Evolutionary conservation across 257 asterid species (phyloP).

Genomic region (Capsicum chinense): DNA sequence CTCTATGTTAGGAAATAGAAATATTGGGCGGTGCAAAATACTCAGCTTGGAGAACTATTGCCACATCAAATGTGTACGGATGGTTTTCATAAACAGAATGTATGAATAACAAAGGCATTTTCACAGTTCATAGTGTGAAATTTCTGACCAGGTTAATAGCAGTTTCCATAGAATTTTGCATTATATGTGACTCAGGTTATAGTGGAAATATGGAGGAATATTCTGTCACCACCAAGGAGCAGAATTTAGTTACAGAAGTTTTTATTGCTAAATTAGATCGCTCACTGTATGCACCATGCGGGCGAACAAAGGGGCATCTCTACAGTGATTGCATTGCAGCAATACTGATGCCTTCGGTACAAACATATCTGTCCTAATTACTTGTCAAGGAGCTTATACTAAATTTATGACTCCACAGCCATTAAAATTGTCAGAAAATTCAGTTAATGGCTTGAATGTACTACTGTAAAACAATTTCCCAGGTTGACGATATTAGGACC

Average conservation of each 20-base stretch:
- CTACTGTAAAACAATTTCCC: neutral
- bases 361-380: neutral
- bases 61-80: neutral
- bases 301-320: neutral
- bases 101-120: conserved; percentile 3
- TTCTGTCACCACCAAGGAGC: neutral
- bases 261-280: neutral
- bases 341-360: neutral
- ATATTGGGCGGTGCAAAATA: neutral
- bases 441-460: neutral
- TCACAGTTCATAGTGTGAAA: neutral
- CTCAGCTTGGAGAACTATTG: conserved; percentile 5
- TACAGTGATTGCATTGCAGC: neutral
- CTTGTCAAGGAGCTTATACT: neutral
- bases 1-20: neutral
- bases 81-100: neutral
- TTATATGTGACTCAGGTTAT: neutral
- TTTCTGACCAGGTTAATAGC: neutral
- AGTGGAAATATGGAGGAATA: conserved; percentile 18
- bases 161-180: neutral
- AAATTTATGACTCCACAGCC: neutral
- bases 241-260: neutral
- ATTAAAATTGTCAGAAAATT: neutral
- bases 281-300: neutral
- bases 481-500: neutral